Evolutionary conservation across 345 rosid species (phyloP), one percentile per base, ranked within the genome.

Genomic region (Fremontodendron californicum): DNA sequence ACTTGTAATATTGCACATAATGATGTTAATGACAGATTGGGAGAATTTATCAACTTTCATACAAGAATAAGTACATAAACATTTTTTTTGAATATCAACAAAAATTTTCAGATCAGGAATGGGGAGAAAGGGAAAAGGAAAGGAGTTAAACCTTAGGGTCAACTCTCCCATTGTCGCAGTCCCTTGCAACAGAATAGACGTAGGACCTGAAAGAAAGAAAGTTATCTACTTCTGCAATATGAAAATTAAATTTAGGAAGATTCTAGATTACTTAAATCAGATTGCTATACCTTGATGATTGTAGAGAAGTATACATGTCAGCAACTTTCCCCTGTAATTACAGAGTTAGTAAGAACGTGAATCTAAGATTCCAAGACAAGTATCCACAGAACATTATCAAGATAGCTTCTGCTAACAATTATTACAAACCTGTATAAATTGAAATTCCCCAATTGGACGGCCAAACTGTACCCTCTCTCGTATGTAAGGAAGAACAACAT

Each of bases 401-500:
- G 45, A 61, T 60, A 16, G 60, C 21, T 69, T 33, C 52, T 46
- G 80, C 31, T 35, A 76, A 43, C 51, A 68, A 75, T 58, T 48
- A 75, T 49, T 65, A 51, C 37, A 65, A 80, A 92, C 99, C 96
- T 93, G 99, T 79, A 95, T 90, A 84, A 95, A 93, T 84, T 93
- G 96, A 82, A 92, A 93, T 78, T 90, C 97, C 61, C 97, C 97
- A 57, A 95, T 81, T 68, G 97, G 97, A 73, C 86, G 96, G 71
- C 99, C 98, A 85, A 93, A 95, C 78, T 95, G 99, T 81, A 86
- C 90, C 78, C 98, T 82, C 79, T 95, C 93, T 43, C 84, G 80
- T 75, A 93, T 82, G 78, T 95, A 93, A 65, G 99, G 99, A 84
- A 95, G 98, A 80, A 90, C 98, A 37, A 78, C 89, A 83, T 95